Conservation (phyloP, 768 basidiomycete genomes). For the Russula brevipes region DNA sequence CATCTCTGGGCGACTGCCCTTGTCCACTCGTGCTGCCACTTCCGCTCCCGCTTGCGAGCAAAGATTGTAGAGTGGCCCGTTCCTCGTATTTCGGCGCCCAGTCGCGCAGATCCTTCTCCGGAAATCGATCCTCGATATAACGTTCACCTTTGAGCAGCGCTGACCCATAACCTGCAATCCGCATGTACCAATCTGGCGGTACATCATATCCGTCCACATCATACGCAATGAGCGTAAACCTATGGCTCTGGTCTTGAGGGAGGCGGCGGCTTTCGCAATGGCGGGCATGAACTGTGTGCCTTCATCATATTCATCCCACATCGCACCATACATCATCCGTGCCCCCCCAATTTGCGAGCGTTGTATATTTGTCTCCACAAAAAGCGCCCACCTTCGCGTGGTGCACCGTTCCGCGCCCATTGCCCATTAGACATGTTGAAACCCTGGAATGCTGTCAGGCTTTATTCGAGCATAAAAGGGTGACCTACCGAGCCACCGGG, state of each 20-base stretch:
- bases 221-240: constrained; percentile 59
- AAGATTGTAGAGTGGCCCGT: constrained; percentile 10
- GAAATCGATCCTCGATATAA: constrained; percentile 18
- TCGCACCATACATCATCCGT: constrained; percentile 69
- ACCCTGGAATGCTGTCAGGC: constrained; percentile 41
- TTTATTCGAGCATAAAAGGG: not conserved
- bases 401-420: constrained; percentile 68
- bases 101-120: constrained; percentile 17
- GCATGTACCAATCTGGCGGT: constrained; percentile 70
- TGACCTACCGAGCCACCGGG: constrained; percentile 74
- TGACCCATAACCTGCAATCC: constrained; percentile 21
- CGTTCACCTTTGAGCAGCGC: constrained; percentile 15
- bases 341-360: constrained; percentile 55
- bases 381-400: constrained; percentile 68
- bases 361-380: constrained; percentile 77
- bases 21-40: constrained; percentile 12
- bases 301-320: constrained; percentile 92
- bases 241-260: constrained; percentile 48
- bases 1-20: constrained; percentile 40
- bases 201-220: constrained; percentile 75
- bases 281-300: constrained; percentile 80
- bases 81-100: constrained; percentile 21
- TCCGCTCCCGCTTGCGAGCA: constrained; percentile 11
- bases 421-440: constrained; percentile 66
- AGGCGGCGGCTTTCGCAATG: constrained; percentile 53